Percentiles rank a stretch among this genome's conserved stretches.
Evolutionary conservation across 225 moss, liverwort and hornwort species (phyloP).

Genomic region (Pseudoscleropodium purum): DNA sequence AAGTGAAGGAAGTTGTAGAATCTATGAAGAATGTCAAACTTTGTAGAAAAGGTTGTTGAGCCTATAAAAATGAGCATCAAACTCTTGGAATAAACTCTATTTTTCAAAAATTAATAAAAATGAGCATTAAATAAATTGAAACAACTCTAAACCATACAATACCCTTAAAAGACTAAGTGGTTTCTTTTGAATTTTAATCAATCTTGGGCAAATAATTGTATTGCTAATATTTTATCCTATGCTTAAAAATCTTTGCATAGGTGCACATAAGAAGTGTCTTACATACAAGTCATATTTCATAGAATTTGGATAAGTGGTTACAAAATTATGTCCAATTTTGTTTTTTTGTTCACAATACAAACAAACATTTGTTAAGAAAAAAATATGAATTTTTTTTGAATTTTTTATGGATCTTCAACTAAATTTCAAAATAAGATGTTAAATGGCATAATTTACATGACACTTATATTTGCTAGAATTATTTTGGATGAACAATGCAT

Average conservation of each 20-base stretch:
- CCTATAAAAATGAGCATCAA: neutral
- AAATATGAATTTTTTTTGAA: neutral
- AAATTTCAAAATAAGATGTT: neutral
- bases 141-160: neutral
- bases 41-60: neutral
- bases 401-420: neutral
- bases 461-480: neutral
- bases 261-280: neutral
- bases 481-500: neutral
- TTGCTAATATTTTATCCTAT: neutral
- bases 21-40: neutral
- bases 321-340: neutral
- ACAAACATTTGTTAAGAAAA: neutral
- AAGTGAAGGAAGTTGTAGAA: neutral
- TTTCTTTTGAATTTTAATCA: neutral
- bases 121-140: neutral
- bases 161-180: rapidly evolving
- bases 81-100: too few species aligned
- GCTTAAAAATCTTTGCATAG: neutral
- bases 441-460: neutral
- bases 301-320: neutral
- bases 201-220: neutral
- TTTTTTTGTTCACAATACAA: neutral
- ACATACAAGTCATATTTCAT: neutral
- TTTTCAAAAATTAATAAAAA: too few species aligned